phyloP scores from a whole-genome alignment of 495 filamentous ascomycete species.

The Penicillium malachiteum region DNA sequence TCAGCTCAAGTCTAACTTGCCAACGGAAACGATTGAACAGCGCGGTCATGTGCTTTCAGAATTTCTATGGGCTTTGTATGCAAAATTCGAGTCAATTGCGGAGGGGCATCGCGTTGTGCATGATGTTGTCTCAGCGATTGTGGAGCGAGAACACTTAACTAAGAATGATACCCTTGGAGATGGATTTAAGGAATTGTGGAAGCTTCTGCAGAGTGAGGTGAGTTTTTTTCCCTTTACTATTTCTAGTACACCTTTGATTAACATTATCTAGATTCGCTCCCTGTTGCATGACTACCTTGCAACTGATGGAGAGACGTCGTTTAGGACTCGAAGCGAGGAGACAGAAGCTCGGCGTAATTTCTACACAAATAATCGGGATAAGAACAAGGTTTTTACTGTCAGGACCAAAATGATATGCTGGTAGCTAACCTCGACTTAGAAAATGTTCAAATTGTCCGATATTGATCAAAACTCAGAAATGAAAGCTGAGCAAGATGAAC shows the following conservation, averaged over 20 bases:
- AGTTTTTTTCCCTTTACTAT: constrained; percentile 29
- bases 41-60: constrained; percentile 83
- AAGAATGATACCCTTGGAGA: constrained; percentile 60
- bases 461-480: constrained; percentile 73
- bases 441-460: constrained; percentile 87
- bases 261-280: constrained; percentile 70
- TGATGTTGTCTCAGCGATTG: constrained; percentile 80
- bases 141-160: constrained; percentile 67
- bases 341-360: constrained; percentile 55
- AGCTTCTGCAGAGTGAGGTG: constrained; percentile 78
- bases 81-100: constrained; percentile 94
- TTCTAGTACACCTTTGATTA: constrained; percentile 1
- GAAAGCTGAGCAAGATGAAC: constrained; percentile 79
- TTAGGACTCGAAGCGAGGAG: constrained; percentile 46
- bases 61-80: constrained; percentile 86
- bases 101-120: constrained; percentile 94
- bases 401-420: not conserved
- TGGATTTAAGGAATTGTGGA: constrained; percentile 92
- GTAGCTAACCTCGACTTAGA: constrained; percentile 41
- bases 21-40: constrained; percentile 65
- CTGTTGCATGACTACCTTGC: constrained; percentile 95
- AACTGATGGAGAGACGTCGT: constrained; percentile 72
- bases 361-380: constrained; percentile 63
- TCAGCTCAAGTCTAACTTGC: constrained; percentile 50
- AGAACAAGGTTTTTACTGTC: constrained; percentile 50